Percentiles rank a stretch among this genome's conserved stretches.
Conservation (phyloP, 202 grass and related monocot species). For the Zizania palustris region DNA sequence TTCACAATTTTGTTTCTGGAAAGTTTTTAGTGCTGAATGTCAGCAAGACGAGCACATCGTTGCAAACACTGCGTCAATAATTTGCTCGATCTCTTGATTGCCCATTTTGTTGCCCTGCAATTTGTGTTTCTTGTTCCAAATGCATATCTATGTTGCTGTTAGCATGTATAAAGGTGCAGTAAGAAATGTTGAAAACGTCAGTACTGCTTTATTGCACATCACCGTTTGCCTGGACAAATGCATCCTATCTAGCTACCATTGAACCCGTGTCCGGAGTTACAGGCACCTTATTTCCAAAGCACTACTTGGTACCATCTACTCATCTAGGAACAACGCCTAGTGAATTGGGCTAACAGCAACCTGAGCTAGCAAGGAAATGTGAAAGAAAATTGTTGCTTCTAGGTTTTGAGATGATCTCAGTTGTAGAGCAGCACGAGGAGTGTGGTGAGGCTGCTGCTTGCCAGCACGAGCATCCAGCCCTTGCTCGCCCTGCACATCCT, state of each 20-base stretch:
- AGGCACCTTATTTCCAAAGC: conserved; percentile 19
- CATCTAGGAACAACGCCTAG: too few relatives aligned
- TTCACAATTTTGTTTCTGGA: conserved; percentile 67
- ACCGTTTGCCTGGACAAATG: neutral
- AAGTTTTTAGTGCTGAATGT: conserved; percentile 46
- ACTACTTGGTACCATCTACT: neutral
- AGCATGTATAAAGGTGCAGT: too few relatives aligned
- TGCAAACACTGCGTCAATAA: conserved; percentile 64
- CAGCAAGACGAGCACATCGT: conserved; percentile 60
- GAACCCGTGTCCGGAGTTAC: neutral
- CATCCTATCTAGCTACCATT: neutral
- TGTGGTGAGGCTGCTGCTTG: conserved; percentile 64
- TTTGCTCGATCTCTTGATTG: conserved; percentile 53
- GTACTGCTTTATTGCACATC: neutral
- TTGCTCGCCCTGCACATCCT: conserved; percentile 30
- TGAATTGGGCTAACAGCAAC: too few relatives aligned
- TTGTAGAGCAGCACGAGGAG: conserved; percentile 62
- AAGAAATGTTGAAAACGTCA: neutral
- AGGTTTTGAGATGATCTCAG: conserved; percentile 3
- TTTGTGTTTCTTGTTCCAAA: neutral
- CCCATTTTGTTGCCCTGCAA: conserved; percentile 36
- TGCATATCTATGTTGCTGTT: neutral
- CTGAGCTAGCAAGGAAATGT: neutral
- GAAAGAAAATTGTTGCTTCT: neutral
- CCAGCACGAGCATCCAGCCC: conserved; percentile 65